Evolutionary conservation across 371 early-diverging fungal species (phyloP), one percentile per base, ranked within the genome.

Genomic region (Apophysomyces ossiformis): DNA sequence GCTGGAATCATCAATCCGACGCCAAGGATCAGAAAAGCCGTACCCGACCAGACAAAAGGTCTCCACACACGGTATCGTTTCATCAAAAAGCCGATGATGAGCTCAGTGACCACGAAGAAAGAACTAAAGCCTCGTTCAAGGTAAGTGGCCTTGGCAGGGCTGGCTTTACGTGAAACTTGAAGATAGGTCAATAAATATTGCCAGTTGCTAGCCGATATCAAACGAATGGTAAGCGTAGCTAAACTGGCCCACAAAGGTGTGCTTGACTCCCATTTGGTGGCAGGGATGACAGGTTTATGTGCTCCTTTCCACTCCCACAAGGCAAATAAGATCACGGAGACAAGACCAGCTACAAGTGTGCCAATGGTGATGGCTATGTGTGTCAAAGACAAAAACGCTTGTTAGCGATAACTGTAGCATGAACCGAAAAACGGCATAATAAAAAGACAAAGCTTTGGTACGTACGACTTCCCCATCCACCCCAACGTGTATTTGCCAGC

Each of bases 31-130:
- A 90, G 26, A 6, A 90, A 50, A 6, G 89, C 89, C 3, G 92
- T 70, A 4, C 72, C 91, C 50, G 82, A 72, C 90, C 91, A 73
- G 0, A 75, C 69, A 47, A 91, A 65, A 60, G 77, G 67, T 50
- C 72, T 63, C 65, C 71, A 76, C 1, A 86, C 77, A 15, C 84
- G 84, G 36, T 73, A 72, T 0, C 69, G 69, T 46, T 69, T 75
- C 74, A 82, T 78, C 36, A 78, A 43, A 36, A 65, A 74, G 6
- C 79, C 82, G 9, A 70, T 69, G 15, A 72, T 26, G n/a, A 77
- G 32, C 43, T 78, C 72, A 1, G 71, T 62, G 4, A 82, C 5
- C 1, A 71, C 57, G 62, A 67, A 82, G 6, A 69, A 68, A n/a
- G 72, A 72, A 58, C 71, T 63, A 46, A 76, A 82, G 39, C 82